A percentile compares a stretch with the other conserved stretches of the same genome.
phyloP scores from a whole-genome alignment of 2,329 filamentous ascomycete genomes.

The Fusarium verrucosum region DNA sequence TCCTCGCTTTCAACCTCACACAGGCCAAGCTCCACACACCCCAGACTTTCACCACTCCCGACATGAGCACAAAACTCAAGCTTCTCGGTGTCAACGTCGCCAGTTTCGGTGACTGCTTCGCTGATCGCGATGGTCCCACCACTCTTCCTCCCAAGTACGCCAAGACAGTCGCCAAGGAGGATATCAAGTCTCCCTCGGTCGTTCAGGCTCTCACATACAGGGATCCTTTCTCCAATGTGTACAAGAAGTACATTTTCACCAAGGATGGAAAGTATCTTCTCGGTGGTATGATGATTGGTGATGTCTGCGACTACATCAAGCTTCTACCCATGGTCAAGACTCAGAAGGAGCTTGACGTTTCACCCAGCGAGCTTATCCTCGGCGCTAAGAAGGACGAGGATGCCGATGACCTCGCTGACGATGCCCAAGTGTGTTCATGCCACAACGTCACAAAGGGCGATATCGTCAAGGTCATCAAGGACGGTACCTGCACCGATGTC shows the following conservation, averaged over 20 bases:
- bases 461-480: slow-evolving; percentile 75
- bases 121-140: slow-evolving; percentile 83
- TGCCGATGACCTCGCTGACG: slow-evolving; percentile 80
- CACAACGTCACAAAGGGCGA: slow-evolving; percentile 93
- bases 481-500: slow-evolving; percentile 82
- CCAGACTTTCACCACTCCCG: slow-evolving; percentile 79
- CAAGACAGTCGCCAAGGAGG: slow-evolving; percentile 43
- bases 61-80: slow-evolving; percentile 92
- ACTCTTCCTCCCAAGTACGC: slow-evolving; percentile 70
- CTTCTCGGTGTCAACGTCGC: slow-evolving; percentile 90
- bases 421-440: slow-evolving; percentile 90
- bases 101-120: slow-evolving; percentile 94
- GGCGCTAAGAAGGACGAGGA: slow-evolving; percentile 78
- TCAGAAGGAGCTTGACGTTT: slow-evolving; percentile 79
- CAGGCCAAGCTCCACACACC: slow-evolving; percentile 77
- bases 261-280: slow-evolving; percentile 88
- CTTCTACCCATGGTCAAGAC: slow-evolving; percentile 87
- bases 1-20: slow-evolving; percentile 90
- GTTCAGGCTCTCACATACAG: slow-evolving; percentile 93
- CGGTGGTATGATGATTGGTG: slow-evolving; percentile 97
- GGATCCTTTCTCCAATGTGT: slow-evolving; percentile 86
- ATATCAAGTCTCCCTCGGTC: slow-evolving; percentile 47
- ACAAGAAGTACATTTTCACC: slow-evolving; percentile 95
- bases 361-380: slow-evolving; percentile 84
- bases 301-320: slow-evolving; percentile 90